These are phyloP conservation scores for Aspergillus thermomutatus DNA, from an alignment of 2,329 filamentous ascomycete genomes.

Conservation along the genomic window DNA sequence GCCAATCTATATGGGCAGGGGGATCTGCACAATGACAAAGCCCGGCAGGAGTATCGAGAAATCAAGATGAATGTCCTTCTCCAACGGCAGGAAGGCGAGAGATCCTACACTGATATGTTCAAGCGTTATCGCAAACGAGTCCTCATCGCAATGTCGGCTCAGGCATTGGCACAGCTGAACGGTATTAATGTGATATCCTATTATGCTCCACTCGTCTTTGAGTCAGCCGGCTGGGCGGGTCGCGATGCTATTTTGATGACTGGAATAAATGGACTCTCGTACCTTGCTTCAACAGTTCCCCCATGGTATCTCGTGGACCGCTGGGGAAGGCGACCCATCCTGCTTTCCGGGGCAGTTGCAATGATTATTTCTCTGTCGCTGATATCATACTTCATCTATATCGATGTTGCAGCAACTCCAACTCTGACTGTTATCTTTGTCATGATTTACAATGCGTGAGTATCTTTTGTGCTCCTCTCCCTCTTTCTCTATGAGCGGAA, in stretches of 20 bases:
- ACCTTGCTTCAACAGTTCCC: constrained; percentile 86
- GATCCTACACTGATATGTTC: constrained; percentile 93
- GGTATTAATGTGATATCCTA: constrained; percentile 99
- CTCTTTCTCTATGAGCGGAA: neutral
- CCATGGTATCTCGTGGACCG: constrained; percentile 96
- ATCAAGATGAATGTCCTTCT: constrained; percentile 98
- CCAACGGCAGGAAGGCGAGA: constrained; percentile 90
- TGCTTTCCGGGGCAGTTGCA: constrained; percentile 81
- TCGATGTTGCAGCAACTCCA: constrained; percentile 73
- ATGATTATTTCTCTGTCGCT: constrained; percentile 85
- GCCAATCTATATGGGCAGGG: constrained; percentile 95
- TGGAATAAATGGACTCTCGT: constrained; percentile 89
- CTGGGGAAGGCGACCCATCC: constrained; percentile 83
- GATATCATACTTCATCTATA: constrained; percentile 93
- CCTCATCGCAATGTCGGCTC: constrained; percentile 98
- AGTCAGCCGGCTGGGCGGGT: constrained; percentile 92
- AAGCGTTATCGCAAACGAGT: constrained; percentile 85
- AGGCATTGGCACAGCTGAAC: constrained; percentile 92
- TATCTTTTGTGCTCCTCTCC: neutral
- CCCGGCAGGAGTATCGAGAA: constrained; percentile 92
- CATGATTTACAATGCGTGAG: constrained; percentile 87
- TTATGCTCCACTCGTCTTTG: constrained; percentile 94
- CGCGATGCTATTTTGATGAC: constrained; percentile 94
- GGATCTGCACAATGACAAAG: constrained; percentile 89
- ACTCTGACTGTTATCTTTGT: constrained; percentile 88